Conservation (phyloP, 306 rosid genomes). For the Abrus pulchellus region DNA sequence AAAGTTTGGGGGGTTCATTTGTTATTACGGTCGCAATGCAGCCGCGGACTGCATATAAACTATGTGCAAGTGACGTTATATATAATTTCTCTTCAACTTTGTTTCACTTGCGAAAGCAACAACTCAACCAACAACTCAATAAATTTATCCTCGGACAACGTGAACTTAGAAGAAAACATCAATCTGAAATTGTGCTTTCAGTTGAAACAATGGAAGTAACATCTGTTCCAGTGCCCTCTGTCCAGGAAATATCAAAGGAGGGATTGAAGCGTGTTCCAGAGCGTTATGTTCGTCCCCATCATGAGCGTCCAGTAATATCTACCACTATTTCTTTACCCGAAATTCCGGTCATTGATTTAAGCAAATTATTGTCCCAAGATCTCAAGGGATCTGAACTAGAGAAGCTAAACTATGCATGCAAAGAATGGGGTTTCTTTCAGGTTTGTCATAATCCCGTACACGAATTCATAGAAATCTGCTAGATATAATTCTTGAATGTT, state of each 20-base stretch:
- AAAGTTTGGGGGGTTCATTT: too few relatives aligned
- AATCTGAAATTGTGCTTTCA: background rate
- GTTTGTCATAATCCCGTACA: too few relatives aligned
- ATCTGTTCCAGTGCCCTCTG: conserved; percentile 35
- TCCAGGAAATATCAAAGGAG: conserved; percentile 46
- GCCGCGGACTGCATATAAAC: too few relatives aligned
- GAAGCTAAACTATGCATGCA: conserved; percentile 56
- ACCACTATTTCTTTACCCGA: conserved; percentile 25
- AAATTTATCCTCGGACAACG: background rate
- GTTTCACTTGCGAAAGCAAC: too few relatives aligned
- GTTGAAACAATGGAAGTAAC: conserved; percentile 9
- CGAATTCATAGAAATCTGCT: too few relatives aligned
- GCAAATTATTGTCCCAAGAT: conserved; percentile 45
- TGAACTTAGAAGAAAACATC: background rate
- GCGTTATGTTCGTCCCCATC: conserved; percentile 41
- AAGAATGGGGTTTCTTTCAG: conserved; percentile 58
- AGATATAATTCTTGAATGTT: too few relatives aligned
- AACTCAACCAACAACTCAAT: too few relatives aligned
- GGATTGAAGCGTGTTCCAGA: conserved; percentile 41
- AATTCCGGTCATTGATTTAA: conserved; percentile 56
- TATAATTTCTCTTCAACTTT: too few relatives aligned
- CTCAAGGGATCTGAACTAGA: conserved; percentile 44
- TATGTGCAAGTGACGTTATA: too few relatives aligned
- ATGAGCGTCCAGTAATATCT: conserved; percentile 47
- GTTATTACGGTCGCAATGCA: too few relatives aligned